These are phyloP conservation scores for Diphasiastrum complanatum DNA, from an alignment of 83 land plant genomes.

Conservation along the genomic window DNA sequence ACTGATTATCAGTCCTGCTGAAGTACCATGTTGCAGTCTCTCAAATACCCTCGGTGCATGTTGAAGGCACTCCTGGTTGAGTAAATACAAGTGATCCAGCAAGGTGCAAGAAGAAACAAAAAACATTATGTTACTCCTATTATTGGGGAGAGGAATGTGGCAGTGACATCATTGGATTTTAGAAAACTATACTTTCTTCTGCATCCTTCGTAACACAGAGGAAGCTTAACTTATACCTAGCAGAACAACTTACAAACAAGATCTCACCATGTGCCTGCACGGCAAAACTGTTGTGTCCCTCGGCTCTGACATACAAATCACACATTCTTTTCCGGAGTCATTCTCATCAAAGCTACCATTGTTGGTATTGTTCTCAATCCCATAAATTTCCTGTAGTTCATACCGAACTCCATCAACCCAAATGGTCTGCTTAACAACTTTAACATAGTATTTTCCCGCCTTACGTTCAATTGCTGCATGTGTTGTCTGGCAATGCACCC, in stretches of 20 bases:
- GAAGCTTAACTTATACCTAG: too few species aligned
- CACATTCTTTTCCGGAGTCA: constrained; percentile 16
- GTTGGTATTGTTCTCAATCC: constrained; percentile 2
- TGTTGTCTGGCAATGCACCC: constrained; percentile 11
- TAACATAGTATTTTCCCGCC: background rate
- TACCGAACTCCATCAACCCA: constrained; percentile 15
- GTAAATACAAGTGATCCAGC: too few species aligned
- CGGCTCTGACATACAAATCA: constrained; percentile 17
- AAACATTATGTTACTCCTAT: too few species aligned
- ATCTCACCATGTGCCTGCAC: constrained; percentile 19
- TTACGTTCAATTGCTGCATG: constrained; percentile 11
- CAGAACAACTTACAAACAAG: background rate
- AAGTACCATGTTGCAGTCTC: background rate
- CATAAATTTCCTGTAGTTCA: constrained; percentile 20
- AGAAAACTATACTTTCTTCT: too few species aligned
- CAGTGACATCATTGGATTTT: too few species aligned
- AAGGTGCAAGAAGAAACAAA: too few species aligned
- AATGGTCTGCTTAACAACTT: constrained; percentile 15
- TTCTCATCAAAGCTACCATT: background rate
- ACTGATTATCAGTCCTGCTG: background rate
- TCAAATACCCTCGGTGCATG: too few species aligned
- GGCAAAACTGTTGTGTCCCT: constrained; percentile 16
- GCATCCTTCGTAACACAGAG: too few species aligned
- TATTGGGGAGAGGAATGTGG: too few species aligned
- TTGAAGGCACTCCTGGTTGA: too few species aligned